Evolutionary conservation across 1,284 basidiomycete species (phyloP).

Genomic region (Moesziomyces sp.): DNA sequence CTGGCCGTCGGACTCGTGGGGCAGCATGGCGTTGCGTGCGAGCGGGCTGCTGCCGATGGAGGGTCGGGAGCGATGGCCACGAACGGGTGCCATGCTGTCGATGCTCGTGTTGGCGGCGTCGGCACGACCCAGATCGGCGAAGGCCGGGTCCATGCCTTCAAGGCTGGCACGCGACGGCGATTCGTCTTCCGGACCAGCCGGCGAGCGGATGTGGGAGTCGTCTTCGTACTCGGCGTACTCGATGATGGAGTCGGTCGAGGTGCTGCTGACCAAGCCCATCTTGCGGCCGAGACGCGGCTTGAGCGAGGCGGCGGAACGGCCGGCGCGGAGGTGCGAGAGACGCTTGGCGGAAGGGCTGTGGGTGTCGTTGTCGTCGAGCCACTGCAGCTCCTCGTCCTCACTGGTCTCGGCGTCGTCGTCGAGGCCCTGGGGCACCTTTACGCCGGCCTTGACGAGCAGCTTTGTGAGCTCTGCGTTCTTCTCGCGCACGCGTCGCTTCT

Average conservation of each 20-base stretch:
- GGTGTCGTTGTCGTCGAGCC: conserved; percentile 30
- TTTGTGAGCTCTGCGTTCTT: conserved; percentile 57
- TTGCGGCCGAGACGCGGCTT: conserved; percentile 35
- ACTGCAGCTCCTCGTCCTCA: conserved; percentile 52
- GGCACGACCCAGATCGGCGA: conserved; percentile 43
- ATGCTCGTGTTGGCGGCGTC: conserved; percentile 31
- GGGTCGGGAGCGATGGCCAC: conserved; percentile 35
- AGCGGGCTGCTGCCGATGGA: conserved; percentile 55
- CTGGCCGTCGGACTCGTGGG: conserved; percentile 26
- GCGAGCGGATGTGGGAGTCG: conserved; percentile 26
- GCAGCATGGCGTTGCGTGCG: conserved; percentile 26
- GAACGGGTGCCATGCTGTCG: conserved; percentile 16
- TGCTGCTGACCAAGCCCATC: conserved; percentile 43
- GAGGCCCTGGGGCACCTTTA: conserved; percentile 47
- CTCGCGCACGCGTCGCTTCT: conserved; percentile 60
- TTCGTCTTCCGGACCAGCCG: conserved; percentile 31
- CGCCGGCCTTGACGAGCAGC: conserved; percentile 52
- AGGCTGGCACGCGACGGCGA: conserved; percentile 52
- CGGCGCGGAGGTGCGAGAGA: conserved; percentile 26
- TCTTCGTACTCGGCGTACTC: conserved; percentile 45
- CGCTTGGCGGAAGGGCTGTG: conserved; percentile 40
- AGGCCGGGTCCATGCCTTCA: conserved; percentile 58
- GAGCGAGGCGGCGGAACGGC: conserved; percentile 17
- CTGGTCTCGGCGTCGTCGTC: conserved; percentile 56
- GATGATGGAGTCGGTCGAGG: conserved; percentile 48